Conservation (phyloP, 2,329 filamentous ascomycete species). For the Paecilomyces sp. region DNA sequence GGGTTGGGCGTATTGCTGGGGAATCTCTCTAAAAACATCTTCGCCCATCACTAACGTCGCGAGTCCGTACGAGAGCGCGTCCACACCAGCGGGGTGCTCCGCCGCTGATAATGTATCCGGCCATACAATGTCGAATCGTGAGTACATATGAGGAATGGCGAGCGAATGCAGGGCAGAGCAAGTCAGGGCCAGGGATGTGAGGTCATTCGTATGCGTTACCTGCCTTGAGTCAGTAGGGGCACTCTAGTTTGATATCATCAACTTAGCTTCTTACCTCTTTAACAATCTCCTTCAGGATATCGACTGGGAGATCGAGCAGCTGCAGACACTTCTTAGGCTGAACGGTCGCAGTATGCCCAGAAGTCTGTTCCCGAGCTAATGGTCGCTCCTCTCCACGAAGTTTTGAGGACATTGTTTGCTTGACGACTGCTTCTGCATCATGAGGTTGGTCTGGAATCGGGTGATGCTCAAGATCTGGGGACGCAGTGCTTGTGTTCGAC, state of each 20-base stretch:
- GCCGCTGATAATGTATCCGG: conserved; percentile 61
- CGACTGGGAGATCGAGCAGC: conserved; percentile 68
- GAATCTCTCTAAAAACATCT: conserved; percentile 50
- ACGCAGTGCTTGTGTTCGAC: background rate
- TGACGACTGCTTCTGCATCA: background rate
- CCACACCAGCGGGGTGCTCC: conserved; percentile 64
- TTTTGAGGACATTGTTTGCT: background rate
- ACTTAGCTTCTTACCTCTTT: conserved; percentile 53
- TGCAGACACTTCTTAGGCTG: conserved; percentile 42
- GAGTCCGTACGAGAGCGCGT: conserved; percentile 75
- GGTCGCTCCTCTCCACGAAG: background rate
- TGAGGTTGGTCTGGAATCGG: background rate
- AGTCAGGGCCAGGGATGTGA: conserved; percentile 69
- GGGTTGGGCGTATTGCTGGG: conserved; percentile 26
- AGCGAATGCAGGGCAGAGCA: conserved; percentile 71
- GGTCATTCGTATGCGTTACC: conserved; percentile 75
- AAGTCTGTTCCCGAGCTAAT: background rate
- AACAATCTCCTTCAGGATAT: conserved; percentile 70
- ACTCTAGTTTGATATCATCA: conserved; percentile 14
- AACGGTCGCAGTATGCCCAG: background rate
- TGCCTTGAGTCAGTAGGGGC: conserved; percentile 22
- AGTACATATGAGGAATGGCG: conserved; percentile 72
- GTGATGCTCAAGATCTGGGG: background rate
- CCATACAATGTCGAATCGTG: conserved; percentile 83
- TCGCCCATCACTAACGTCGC: conserved; percentile 71